These are phyloP conservation scores for Lonicera japonica DNA, from an alignment of 129 eudicot species.

Conservation along the genomic window DNA sequence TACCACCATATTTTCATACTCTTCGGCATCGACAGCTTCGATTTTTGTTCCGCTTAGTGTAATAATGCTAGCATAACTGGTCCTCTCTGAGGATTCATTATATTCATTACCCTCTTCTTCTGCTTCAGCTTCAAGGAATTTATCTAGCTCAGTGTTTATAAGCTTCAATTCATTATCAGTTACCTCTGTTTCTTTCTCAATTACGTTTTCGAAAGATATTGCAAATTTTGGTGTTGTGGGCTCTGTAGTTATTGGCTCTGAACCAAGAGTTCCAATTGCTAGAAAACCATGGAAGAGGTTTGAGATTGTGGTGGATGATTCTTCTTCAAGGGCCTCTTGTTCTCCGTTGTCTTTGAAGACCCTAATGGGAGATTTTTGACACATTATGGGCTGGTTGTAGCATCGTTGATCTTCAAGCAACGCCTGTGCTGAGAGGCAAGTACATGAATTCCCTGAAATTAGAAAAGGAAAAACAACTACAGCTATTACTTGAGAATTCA, in stretches of 20 bases:
- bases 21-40: conserved; percentile 32
- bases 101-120: conserved; percentile 24
- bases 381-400: conserved; percentile 22
- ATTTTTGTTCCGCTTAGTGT: conserved; percentile 30
- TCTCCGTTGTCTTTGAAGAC: conserved; percentile 13
- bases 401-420: conserved; percentile 30
- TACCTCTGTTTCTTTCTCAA: conserved; percentile 30
- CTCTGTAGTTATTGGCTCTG: conserved; percentile 33
- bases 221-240: conserved; percentile 52
- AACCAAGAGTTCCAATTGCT: conserved; percentile 77
- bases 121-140: conserved; percentile 46
- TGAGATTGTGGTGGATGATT: conserved; percentile 15
- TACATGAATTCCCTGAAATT: conserved; percentile 36
- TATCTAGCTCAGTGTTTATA: conserved; percentile 49
- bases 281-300: conserved; percentile 56
- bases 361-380: conserved; percentile 26
- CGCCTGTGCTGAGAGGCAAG: conserved; percentile 31
- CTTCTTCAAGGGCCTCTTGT: conserved; percentile 23
- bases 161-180: conserved; percentile 44
- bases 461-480: neutral
- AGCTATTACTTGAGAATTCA: neutral
- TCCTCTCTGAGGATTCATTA: conserved; percentile 36
- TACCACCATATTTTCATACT: conserved; percentile 14
- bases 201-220: conserved; percentile 19
- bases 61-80: conserved; percentile 41